A percentile compares a stretch with the other conserved stretches of the same genome.
These are phyloP conservation scores for Trametopsis cervina DNA, from an alignment of 768 basidiomycete species.

Conservation along the genomic window DNA sequence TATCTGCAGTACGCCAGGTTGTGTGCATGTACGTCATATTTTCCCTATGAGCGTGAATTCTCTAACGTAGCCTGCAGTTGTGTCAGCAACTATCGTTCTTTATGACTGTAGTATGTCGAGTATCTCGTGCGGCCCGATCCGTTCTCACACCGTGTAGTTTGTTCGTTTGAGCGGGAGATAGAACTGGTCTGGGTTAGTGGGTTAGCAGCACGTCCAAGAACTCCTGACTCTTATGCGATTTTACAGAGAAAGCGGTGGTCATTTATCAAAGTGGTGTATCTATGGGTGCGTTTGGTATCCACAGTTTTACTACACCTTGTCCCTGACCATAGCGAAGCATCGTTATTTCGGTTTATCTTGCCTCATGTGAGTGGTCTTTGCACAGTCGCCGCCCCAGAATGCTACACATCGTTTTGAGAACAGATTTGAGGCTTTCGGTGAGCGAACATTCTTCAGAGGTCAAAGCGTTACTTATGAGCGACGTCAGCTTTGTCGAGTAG, in stretches of 20 bases:
- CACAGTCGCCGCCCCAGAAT: background rate
- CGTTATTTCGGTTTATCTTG: conserved; percentile 24
- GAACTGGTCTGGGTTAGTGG: conserved; percentile 19
- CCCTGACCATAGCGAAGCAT: conserved; percentile 16
- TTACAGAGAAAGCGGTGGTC: conserved; percentile 24
- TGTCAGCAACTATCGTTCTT: conserved; percentile 16
- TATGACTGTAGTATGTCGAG: conserved; percentile 17
- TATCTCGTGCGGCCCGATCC: background rate
- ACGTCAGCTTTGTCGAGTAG: conserved; percentile 11
- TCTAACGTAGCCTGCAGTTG: conserved; percentile 11
- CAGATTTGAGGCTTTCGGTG: conserved; percentile 15
- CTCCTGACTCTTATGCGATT: background rate
- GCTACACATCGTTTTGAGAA: background rate
- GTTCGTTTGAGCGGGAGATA: conserved; percentile 16
- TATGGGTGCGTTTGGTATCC: conserved; percentile 17
- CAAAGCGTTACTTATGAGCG: background rate
- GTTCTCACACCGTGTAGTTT: conserved; percentile 7
- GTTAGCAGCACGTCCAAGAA: background rate
- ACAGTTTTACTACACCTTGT: background rate
- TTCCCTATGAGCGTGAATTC: background rate
- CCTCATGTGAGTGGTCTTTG: conserved; percentile 17
- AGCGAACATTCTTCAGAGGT: background rate
- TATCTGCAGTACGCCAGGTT: conserved; percentile 1
- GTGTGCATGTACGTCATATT: conserved; percentile 2
- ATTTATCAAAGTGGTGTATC: conserved; percentile 22